Evolutionary conservation across 805 yeast species (phyloP), one percentile per base, ranked within the genome.

Genomic region (Suhomyces pyralidae): DNA sequence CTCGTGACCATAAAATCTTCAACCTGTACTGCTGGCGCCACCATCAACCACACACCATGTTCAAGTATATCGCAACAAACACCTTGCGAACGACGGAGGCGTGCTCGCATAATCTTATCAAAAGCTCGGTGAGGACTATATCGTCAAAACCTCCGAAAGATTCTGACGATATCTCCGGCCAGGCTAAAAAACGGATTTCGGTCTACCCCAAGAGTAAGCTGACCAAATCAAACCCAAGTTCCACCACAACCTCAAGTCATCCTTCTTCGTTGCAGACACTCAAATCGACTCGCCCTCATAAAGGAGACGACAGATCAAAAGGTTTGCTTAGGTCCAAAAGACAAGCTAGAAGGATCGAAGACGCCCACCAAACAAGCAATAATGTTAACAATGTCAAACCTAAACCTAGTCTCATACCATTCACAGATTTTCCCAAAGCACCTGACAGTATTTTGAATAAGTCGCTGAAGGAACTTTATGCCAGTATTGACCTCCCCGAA

Each of bases 401-500:
- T 25, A 51, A 32, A 20, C 26, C 45, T 25, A 32, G 61, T 28
- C 69, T 60, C 52, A 56, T 73, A 19, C 64, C 74, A 1, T 66
- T 69, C 28, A 57, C 61, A 49, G 58, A 67, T 46, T 71, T 73
- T 51, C 77, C 77, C 19, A 63, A 59, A 55, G 60, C 67, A 44
- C 65, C 74, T 36, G 55, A 59, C 28, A 45, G 50, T 25, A 47
- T 65, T 10, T 44, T 54, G 24, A 49, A 56, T 14, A 55, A 51
- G 52, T 51, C 64, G n/a, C 45, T 51, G 6, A 57, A 61, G 9
- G 63, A 63, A 20, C 45, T 66, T 9, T 64, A 60, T 50, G 51
- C 54, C 9, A 48, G 51, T 24, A 58, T 61, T 22, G 46, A 40
- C n/a, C 40, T 24, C n/a, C 20, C 34, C 9, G 43, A 30, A 15